phyloP scores from a whole-genome alignment of 176 grass and related monocot species.

The Elaeis guineensis region DNA sequence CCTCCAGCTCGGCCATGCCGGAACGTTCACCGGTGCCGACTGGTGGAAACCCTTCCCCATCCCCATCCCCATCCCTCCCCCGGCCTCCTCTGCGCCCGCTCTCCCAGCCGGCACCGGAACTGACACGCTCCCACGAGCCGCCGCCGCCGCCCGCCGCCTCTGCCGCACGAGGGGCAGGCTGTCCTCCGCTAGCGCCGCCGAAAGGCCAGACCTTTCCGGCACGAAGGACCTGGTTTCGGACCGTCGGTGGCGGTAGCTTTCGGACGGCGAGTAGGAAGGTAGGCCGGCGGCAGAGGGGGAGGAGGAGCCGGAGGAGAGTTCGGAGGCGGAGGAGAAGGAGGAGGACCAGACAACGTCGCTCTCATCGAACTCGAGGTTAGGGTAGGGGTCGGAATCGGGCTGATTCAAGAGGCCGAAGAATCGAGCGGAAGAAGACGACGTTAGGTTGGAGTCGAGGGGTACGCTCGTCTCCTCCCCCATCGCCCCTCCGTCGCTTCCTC shows the following conservation, averaged over 20 bases:
- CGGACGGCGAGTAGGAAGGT: background rate
- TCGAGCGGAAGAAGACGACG: constrained; percentile 9
- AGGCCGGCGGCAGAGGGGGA: constrained; percentile 19
- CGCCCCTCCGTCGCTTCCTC: background rate
- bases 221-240: constrained; percentile 24
- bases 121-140: constrained; percentile 3
- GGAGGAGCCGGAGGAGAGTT: background rate
- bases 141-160: constrained; percentile 1
- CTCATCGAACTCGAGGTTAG: constrained; percentile 48
- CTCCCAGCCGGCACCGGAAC: background rate
- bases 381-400: constrained; percentile 8
- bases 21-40: constrained; percentile 45
- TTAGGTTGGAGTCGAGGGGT: background rate
- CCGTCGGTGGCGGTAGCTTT: background rate
- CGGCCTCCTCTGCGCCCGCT: constrained; percentile 10
- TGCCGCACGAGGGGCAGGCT: background rate
- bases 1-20: constrained; percentile 25
- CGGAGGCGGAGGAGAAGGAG: background rate
- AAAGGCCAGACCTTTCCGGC: constrained; percentile 42
- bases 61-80: too few species aligned
- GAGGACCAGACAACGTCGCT: constrained; percentile 41
- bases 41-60: background rate
- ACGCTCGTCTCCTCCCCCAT: background rate
- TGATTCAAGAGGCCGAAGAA: constrained; percentile 45
- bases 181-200: constrained; percentile 28